Base-by-base conservation (phyloP, 2,329 filamentous ascomycete genomes). In the Monosporascus sp. region DNA sequence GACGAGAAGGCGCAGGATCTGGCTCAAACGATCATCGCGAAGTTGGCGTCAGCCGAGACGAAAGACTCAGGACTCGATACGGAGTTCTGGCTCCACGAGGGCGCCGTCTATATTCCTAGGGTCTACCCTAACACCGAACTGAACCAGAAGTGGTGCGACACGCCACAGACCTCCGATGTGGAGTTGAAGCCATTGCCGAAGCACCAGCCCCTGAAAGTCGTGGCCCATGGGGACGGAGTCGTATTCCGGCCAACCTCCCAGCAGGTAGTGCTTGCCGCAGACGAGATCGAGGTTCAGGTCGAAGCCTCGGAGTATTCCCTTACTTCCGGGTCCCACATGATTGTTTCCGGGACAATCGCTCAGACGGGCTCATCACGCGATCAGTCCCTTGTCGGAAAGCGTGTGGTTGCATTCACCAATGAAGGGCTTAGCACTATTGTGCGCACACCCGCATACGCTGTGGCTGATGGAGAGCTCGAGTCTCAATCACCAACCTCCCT, bases 1-100 rank as follows among this genome's bases (percentile, higher is more conserved):
- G 26, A 51, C 31, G 58, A 62, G 38, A 28, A 51, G 8, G 35
- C 51, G 2, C 38, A 57, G 9, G 43, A 49, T 24, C 31, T 63
- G 7, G 51, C 52, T 18, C 48, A 49, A 9, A 48, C 59, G 8
- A 50, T 60, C 28, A 51, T 59, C 17, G 20, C 15, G 24, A 51
- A 48, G 20, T 40, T 62, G n/a, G 50, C 54, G 17, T 38, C 52
- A 31, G 51, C 55, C 5, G 40, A 48, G 9, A 58, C 48, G n/a
- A 55, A 58, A 22, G 55, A 52, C 44, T 57, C 55, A 3, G 53
- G 55, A 20, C 38, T 37, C 6, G 62, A 63, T 44, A 62, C 56
- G 14, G 59, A 64, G 45, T 63, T 63, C 49, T 65, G 62, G 61
- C 53, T 63, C 41, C 57, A 63, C 24, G 20, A 55, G 6, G 60